phyloP scores from a whole-genome alignment of 306 rosid genomes.

The Ceratonia siliqua region DNA sequence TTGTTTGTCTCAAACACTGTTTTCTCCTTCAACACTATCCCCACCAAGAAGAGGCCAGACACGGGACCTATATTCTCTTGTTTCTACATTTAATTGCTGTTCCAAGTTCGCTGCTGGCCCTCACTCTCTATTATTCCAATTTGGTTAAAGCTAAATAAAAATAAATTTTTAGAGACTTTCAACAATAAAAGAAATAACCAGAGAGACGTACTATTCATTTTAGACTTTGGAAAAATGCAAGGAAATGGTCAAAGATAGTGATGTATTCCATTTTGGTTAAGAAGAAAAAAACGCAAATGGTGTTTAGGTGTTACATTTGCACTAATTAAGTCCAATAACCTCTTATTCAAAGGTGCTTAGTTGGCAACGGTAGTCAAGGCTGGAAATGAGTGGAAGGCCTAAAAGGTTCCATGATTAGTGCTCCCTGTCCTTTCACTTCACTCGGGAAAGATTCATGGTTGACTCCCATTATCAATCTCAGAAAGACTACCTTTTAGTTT shows the following conservation, averaged over 20 bases:
- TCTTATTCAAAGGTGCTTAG: too few species aligned
- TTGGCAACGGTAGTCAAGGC: slow-evolving; percentile 17
- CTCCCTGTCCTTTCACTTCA: not conserved
- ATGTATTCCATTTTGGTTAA: too few species aligned
- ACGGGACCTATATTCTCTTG: not conserved
- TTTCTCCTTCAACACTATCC: not conserved
- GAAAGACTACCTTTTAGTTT: not conserved
- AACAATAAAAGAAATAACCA: too few species aligned
- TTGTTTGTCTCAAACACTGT: slow-evolving; percentile 33
- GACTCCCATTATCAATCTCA: not conserved
- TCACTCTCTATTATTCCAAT: not conserved
- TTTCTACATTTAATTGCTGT: not conserved
- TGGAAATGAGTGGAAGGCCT: not conserved
- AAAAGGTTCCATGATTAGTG: not conserved
- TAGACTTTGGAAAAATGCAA: too few species aligned
- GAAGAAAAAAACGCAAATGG: too few species aligned
- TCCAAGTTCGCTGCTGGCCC: not conserved
- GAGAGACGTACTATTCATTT: too few species aligned
- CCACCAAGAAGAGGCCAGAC: too few species aligned
- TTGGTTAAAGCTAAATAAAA: too few species aligned
- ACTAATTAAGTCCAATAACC: too few species aligned
- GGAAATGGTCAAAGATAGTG: too few species aligned
- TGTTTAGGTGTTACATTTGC: too few species aligned
- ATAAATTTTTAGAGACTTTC: too few species aligned
- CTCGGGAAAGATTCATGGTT: not conserved